Base-by-base conservation (phyloP, 2,329 filamentous ascomycete genomes). In the Fusarium xylarioides region DNA sequence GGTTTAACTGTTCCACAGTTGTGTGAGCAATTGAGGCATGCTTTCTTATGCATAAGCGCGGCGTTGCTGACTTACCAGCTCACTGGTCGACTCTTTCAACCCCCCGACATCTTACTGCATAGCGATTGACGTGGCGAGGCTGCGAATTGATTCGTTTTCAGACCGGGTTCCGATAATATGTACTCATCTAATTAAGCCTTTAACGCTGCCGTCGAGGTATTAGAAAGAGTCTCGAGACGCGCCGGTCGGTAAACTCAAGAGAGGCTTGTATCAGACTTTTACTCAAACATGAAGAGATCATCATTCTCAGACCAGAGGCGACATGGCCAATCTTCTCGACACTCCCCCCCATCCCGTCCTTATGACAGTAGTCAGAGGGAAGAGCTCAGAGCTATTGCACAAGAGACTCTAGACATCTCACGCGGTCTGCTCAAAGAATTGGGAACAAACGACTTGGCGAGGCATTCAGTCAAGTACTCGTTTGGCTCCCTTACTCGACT, bases 231-330 rank as follows among this genome's bases (percentile, higher is more conserved):
- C 1, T 1, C 14, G 4, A 23, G 21, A 23, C 40, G 5, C 0
- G 12, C n/a, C 21, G 9, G n/a, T 11, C n/a, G 9, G n/a, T 7
- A 4, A 4, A 10, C 1, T 10, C 14, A 23, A 16, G 8, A 15
- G 2, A 16, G n/a, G 7, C n/a, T 42, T 5, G 21, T 23, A 37
- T 42, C 40, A 42, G 0, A 23, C 12, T 23, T 4, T 10, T 42
- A 23, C 21, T n/a, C 40, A 42, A n/a, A 15, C 40, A 42, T 42
- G 40, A 42, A 42, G 40, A 23, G 14, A 42, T 23, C 40, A 16
- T 42, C n/a, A 23, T 42, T 42, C 4, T 15, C 9, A 10, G 8
- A 42, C 14, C 21, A 16, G 5, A 42, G 40, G n/a, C n/a, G 40
- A 2, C n/a, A 42, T 6, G 40, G n/a, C 14, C 40, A 42, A 23